Evolutionary conservation across 306 rosid genomes (phyloP).

Genomic region (Castanea sativa): DNA sequence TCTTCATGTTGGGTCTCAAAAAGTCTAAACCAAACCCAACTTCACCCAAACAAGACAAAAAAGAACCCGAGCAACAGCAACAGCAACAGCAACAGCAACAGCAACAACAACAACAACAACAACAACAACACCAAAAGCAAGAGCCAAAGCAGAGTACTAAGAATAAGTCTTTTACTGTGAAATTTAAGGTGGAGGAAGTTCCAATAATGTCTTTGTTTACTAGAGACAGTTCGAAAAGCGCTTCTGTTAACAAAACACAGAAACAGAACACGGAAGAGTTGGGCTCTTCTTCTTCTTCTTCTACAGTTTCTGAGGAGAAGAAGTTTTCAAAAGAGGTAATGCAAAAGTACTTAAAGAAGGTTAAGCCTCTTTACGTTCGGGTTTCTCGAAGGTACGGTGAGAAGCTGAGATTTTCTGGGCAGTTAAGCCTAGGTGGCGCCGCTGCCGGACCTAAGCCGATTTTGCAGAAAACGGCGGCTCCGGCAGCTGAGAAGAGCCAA

Average conservation of each 20-base stretch:
- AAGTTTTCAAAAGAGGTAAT: slow-evolving; percentile 79
- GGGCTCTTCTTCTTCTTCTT: background rate
- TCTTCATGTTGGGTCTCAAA: slow-evolving; percentile 74
- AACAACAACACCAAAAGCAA: slow-evolving; percentile 7
- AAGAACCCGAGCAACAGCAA: slow-evolving; percentile 13
- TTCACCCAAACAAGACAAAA: slow-evolving; percentile 34
- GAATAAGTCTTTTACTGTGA: slow-evolving; percentile 64
- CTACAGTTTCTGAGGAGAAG: slow-evolving; percentile 49
- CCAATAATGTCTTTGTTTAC: slow-evolving; percentile 81
- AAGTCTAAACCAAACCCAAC: slow-evolving; percentile 45
- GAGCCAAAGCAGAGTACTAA: slow-evolving; percentile 32
- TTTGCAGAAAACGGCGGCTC: background rate
- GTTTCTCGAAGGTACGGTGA: slow-evolving; percentile 79
- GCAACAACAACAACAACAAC: slow-evolving; percentile 9
- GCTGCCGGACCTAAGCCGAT: background rate
- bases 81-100: slow-evolving; percentile 1
- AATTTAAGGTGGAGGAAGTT: slow-evolving; percentile 81
- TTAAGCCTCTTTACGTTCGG: slow-evolving; percentile 80
- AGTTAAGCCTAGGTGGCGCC: slow-evolving; percentile 29
- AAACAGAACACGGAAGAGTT: slow-evolving; percentile 42
- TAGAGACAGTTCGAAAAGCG: slow-evolving; percentile 65
- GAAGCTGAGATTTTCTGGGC: slow-evolving; percentile 53
- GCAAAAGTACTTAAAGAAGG: slow-evolving; percentile 80
- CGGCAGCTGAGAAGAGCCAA: slow-evolving; percentile 30
- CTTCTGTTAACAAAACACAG: slow-evolving; percentile 33